These are phyloP conservation scores for Vitis amurensis DNA, from an alignment of 164 flowering plant species.

Conservation along the genomic window DNA sequence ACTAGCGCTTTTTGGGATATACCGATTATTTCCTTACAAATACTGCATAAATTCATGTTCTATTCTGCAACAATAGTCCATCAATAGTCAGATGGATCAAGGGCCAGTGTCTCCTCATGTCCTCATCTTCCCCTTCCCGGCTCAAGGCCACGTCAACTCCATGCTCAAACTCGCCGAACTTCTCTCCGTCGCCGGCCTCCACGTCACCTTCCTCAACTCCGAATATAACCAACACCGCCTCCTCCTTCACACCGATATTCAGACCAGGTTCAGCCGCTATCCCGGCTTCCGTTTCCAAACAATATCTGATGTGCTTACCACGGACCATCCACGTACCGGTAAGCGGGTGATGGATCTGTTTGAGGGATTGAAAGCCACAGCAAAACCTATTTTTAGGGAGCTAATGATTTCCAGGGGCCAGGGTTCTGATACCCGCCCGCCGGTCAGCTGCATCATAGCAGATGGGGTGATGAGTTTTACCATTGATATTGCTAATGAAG, in stretches of 20 bases:
- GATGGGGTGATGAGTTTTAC: constrained; percentile 42
- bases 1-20: no score
- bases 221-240: constrained; percentile 20
- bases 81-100: no score
- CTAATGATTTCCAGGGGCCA: constrained; percentile 16
- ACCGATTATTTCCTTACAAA: no score
- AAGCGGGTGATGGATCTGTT: constrained; percentile 14
- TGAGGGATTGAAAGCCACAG: background rate
- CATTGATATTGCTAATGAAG: constrained; percentile 37
- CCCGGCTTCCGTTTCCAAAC: constrained; percentile 31
- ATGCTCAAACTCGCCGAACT: background rate
- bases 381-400: constrained; percentile 28
- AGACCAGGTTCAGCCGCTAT: constrained; percentile 20
- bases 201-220: constrained; percentile 33
- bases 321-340: constrained; percentile 21
- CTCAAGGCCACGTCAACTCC: no score
- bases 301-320: constrained; percentile 36
- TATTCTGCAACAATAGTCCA: no score
- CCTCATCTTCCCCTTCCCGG: constrained; percentile 12
- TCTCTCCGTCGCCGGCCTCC: constrained; percentile 14
- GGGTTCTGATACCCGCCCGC: background rate
- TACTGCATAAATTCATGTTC: no score
- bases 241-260: constrained; percentile 14
- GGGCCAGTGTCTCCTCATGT: constrained; percentile 14
- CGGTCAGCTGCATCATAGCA: constrained; percentile 36